Evolutionary conservation across 139 green algal species (phyloP).

Genomic region (Trebouxia sp.): DNA sequence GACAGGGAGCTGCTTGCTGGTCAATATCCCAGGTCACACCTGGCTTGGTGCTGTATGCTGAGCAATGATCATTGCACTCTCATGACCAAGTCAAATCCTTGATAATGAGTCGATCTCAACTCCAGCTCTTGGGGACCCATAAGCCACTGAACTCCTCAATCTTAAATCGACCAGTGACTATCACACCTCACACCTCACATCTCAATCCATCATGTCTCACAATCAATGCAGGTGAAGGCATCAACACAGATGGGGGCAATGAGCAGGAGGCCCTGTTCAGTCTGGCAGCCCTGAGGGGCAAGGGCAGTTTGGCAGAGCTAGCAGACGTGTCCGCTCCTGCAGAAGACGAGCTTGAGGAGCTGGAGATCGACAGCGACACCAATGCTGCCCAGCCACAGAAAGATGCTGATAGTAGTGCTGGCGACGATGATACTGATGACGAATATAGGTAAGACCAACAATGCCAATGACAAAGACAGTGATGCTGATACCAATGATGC

Average conservation of each 20-base stretch:
- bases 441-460: constrained; percentile 35
- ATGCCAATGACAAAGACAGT: no score
- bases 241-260: constrained; percentile 42
- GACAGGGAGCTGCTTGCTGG: no score
- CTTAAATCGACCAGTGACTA: no score
- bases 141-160: no score
- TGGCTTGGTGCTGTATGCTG: no score
- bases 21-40: no score
- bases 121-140: no score
- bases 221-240: constrained; percentile 49
- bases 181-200: neutral
- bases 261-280: constrained; percentile 53
- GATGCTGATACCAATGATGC: constrained; percentile 34
- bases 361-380: constrained; percentile 18
- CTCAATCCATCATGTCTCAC: neutral
- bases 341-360: constrained; percentile 32
- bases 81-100: no score
- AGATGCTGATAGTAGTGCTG: neutral
- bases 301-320: constrained; percentile 7
- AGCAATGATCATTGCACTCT: no score
- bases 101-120: no score
- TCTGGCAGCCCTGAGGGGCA: constrained; percentile 32
- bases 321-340: constrained; percentile 25
- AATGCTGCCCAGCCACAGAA: constrained; percentile 8
- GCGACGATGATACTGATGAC: constrained; percentile 52